Conservation (phyloP, 2,329 filamentous ascomycete genomes). For the Aureobasidium zeae region DNA sequence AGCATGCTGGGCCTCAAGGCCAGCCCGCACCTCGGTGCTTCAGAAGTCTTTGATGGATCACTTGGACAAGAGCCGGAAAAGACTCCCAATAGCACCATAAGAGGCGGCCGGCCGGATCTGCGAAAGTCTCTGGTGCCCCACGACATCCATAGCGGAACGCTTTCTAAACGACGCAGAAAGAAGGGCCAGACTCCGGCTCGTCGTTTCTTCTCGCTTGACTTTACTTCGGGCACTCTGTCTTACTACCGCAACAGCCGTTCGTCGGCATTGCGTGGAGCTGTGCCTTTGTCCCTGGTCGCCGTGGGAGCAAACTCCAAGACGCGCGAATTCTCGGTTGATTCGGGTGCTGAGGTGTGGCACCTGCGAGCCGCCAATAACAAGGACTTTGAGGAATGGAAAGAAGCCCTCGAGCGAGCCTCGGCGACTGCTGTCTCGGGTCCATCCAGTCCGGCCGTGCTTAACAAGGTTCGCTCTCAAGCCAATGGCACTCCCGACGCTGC, state of each 20-base stretch:
- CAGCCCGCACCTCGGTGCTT: conserved; percentile 34
- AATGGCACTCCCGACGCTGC: not conserved
- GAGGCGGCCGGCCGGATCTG: not conserved
- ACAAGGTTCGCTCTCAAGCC: not conserved
- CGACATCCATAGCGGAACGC: conserved; percentile 69
- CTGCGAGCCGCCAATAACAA: conserved; percentile 70
- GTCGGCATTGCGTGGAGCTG: conserved; percentile 81
- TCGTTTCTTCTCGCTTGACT: conserved; percentile 93
- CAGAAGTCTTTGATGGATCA: not conserved
- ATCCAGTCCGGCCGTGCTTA: conserved; percentile 5
- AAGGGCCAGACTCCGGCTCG: conserved; percentile 87
- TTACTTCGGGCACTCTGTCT: conserved; percentile 83
- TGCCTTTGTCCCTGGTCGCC: conserved; percentile 82
- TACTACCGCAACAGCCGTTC: conserved; percentile 96
- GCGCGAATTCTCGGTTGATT: conserved; percentile 91
- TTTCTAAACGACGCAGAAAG: conserved; percentile 87
- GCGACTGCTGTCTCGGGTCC: conserved; percentile 21
- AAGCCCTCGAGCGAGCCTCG: conserved; percentile 74
- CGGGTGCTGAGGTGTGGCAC: conserved; percentile 95
- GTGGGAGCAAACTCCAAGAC: conserved; percentile 82
- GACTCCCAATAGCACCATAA: not conserved
- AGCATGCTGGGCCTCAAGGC: conserved; percentile 31
- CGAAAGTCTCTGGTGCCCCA: conserved; percentile 22
- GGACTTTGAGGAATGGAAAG: conserved; percentile 82
- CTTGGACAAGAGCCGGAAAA: conserved; percentile 3